Conservation (phyloP, 768 basidiomycete genomes). For the Suillus bovinus region DNA sequence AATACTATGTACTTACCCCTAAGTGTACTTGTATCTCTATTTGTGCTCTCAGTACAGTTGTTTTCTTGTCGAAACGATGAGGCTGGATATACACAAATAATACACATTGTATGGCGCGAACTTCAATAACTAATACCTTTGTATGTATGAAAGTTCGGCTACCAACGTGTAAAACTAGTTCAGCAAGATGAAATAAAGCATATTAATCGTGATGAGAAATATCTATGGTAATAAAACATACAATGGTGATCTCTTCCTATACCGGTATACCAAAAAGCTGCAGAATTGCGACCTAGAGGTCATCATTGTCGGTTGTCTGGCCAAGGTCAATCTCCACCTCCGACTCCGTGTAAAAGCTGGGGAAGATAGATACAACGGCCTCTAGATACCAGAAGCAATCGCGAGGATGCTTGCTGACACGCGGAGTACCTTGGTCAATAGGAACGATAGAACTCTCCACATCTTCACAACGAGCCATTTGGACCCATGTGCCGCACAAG, state of each 20-base stretch:
- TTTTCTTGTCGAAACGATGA: background rate
- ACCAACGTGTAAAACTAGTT: background rate
- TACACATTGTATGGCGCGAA: background rate
- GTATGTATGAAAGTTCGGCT: background rate
- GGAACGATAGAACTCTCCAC: background rate
- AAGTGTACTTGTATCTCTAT: background rate
- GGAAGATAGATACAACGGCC: slow-evolving; percentile 45
- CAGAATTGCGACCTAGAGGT: background rate
- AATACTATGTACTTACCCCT: no score
- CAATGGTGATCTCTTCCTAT: background rate
- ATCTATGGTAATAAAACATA: background rate
- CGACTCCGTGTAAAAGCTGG: slow-evolving; percentile 47
- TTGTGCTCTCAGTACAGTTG: background rate
- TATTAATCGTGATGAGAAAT: background rate
- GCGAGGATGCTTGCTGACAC: slow-evolving; percentile 4
- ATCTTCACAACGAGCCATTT: slow-evolving; percentile 24
- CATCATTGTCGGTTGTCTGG: background rate
- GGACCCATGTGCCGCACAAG: slow-evolving; percentile 37
- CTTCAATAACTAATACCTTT: background rate
- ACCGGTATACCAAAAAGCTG: background rate
- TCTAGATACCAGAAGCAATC: slow-evolving; percentile 60
- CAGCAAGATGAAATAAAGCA: background rate
- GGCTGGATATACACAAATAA: background rate
- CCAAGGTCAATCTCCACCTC: slow-evolving; percentile 8
- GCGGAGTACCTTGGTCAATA: background rate